phyloP scores from a whole-genome alignment of 768 basidiomycete species.

The Grammothele lineata region DNA sequence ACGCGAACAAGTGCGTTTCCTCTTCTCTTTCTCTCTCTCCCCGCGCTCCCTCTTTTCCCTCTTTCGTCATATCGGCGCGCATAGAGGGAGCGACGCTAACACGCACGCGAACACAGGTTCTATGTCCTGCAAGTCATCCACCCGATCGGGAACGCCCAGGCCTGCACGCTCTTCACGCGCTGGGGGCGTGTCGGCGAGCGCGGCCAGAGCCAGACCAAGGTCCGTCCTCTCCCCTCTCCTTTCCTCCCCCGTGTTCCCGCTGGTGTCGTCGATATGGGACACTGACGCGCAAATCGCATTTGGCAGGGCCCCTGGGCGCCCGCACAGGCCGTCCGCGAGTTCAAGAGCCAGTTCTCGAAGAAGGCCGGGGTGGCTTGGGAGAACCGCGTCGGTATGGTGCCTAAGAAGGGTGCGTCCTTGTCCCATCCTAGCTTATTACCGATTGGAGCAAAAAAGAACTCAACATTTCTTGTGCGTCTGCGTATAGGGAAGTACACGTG shows the following conservation, averaged over 20 bases:
- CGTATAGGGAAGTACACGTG: conserved; percentile 58
- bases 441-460: too few species aligned
- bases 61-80: not conserved
- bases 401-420: conserved; percentile 40
- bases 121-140: conserved; percentile 58
- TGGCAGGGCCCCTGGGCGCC: conserved; percentile 45
- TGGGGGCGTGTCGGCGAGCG: conserved; percentile 63
- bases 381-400: conserved; percentile 43
- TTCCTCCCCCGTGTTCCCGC: not conserved
- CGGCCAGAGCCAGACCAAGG: conserved; percentile 48
- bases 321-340: conserved; percentile 39
- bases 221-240: conserved; percentile 13
- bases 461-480: too few species aligned
- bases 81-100: not conserved
- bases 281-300: too few species aligned
- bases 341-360: conserved; percentile 57
- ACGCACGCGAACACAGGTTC: conserved; percentile 38
- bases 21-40: not conserved
- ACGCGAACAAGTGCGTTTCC: conserved; percentile 49
- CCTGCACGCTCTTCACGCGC: conserved; percentile 43
- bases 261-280: not conserved
- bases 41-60: too few species aligned
- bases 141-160: conserved; percentile 34
- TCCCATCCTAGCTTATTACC: too few species aligned
- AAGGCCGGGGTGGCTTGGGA: conserved; percentile 52